These are phyloP conservation scores for Claviceps spartinae DNA, from an alignment of 2,329 filamentous ascomycete genomes.

Conservation along the genomic window DNA sequence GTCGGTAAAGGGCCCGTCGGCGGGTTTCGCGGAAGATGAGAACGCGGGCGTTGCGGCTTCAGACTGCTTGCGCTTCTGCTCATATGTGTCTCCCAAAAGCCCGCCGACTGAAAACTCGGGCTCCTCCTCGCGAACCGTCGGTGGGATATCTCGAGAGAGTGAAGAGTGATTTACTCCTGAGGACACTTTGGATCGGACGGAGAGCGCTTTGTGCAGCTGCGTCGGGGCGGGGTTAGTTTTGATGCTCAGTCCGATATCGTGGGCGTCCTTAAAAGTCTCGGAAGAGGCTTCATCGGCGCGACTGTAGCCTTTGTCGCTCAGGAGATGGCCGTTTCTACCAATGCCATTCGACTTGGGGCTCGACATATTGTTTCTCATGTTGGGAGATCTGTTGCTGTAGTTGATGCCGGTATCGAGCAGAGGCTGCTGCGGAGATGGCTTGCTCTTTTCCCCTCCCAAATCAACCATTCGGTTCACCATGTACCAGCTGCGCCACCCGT, in stretches of 20 bases:
- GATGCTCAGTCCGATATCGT: conserved; percentile 7
- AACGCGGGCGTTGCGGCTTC: conserved; percentile 15
- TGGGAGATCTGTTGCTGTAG: not conserved
- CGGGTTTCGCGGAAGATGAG: conserved; percentile 11
- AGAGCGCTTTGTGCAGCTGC: not conserved
- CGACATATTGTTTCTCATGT: not conserved
- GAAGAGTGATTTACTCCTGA: not conserved
- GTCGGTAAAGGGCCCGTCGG: conserved; percentile 34
- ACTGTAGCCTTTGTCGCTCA: not conserved
- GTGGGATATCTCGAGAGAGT: not conserved
- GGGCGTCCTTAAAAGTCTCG: conserved; percentile 9
- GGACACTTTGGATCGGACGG: not conserved
- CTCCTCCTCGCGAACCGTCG: conserved; percentile 9
- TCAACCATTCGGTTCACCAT: conserved; percentile 55
- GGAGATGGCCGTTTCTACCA: not conserved
- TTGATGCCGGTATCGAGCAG: conserved; percentile 1
- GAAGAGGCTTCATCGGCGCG: not conserved
- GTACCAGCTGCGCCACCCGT: conserved; percentile 86
- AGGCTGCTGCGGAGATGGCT: conserved; percentile 7
- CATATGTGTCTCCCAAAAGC: conserved; percentile 36
- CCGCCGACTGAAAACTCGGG: conserved; percentile 36
- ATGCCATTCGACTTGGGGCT: conserved; percentile 1
- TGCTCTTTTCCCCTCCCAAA: conserved; percentile 25
- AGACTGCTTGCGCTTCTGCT: conserved; percentile 28
- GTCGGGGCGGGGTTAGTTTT: conserved; percentile 1